Percentiles rank a stretch among this genome's conserved stretches.
phyloP scores from a whole-genome alignment of 768 basidiomycete genomes.

The Cubamyces sp. region DNA sequence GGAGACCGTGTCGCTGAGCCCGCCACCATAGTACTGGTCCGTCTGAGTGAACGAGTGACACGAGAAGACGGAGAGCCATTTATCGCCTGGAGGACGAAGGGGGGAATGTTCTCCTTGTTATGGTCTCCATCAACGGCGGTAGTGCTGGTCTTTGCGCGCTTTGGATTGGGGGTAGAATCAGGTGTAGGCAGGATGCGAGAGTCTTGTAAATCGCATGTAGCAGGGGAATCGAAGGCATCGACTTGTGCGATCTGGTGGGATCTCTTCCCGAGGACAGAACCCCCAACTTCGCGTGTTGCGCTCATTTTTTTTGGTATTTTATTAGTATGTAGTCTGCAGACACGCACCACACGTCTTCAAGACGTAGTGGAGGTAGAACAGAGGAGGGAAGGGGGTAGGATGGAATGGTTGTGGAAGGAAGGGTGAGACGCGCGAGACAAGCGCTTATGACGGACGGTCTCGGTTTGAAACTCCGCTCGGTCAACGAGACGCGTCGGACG shows the following conservation, averaged over 20 bases:
- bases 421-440: constrained; percentile 21
- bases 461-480: constrained; percentile 34
- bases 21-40: constrained; percentile 39
- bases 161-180: constrained; percentile 64
- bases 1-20: constrained; percentile 48
- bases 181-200: constrained; percentile 51
- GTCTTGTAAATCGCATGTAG: constrained; percentile 32
- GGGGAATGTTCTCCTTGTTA: constrained; percentile 84
- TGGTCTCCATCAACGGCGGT: constrained; percentile 53
- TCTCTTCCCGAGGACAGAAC: constrained; percentile 41
- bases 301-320: constrained; percentile 22
- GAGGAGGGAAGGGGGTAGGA: constrained; percentile 19
- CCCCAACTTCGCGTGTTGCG: constrained; percentile 26
- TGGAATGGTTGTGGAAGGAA: constrained; percentile 25
- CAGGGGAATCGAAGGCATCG: constrained; percentile 38
- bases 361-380: constrained; percentile 12
- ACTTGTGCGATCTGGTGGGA: constrained; percentile 32
- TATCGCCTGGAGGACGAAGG: constrained; percentile 47
- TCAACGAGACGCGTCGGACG: constrained; percentile 28
- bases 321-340: not conserved
- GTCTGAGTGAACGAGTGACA: constrained; percentile 43
- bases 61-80: constrained; percentile 35
- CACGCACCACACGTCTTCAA: constrained; percentile 8
- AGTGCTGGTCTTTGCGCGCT: constrained; percentile 59
- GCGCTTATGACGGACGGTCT: constrained; percentile 26